Evolutionary conservation across 306 rosid species (phyloP).

Genomic region (Dryas octopetala): DNA sequence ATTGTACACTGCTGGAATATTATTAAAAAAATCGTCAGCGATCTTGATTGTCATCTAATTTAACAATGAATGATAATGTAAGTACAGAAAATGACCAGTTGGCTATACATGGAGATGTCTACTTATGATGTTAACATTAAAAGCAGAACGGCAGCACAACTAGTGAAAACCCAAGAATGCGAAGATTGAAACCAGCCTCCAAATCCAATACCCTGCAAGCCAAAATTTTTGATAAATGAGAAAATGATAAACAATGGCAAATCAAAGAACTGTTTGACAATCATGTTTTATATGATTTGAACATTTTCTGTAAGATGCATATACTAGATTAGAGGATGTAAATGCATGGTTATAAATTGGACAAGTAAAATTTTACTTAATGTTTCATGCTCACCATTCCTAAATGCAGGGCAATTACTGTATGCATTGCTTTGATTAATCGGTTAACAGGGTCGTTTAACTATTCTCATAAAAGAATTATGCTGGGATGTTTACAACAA

Average conservation of each 20-base stretch:
- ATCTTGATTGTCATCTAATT: conserved; percentile 13
- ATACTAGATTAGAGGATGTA: no score
- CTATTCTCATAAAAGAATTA: no score
- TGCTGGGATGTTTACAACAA: no score
- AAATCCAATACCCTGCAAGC: conserved; percentile 51
- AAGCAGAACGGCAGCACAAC: conserved; percentile 47
- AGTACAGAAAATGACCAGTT: conserved; percentile 8
- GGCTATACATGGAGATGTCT: conserved; percentile 9
- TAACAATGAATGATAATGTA: conserved; percentile 2
- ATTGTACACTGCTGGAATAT: conserved; percentile 19
- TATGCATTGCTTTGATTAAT: no score
- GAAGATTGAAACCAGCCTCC: conserved; percentile 46
- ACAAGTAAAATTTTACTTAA: no score
- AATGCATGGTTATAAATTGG: no score
- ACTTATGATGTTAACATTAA: conserved; percentile 34
- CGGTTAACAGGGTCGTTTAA: no score
- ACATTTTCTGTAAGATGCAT: no score
- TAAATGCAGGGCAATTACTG: no score
- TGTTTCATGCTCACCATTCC: no score
- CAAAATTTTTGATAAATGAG: conserved; percentile 3
- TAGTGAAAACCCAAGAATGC: conserved; percentile 47
- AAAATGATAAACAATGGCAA: not conserved
- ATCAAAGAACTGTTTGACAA: not conserved
- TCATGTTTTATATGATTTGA: not conserved
- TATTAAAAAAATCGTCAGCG: conserved; percentile 11